Percentiles rank a stretch among this genome's conserved stretches.
Evolutionary conservation across 768 basidiomycete species (phyloP).

Genomic region (Daedaleopsis sinensis): DNA sequence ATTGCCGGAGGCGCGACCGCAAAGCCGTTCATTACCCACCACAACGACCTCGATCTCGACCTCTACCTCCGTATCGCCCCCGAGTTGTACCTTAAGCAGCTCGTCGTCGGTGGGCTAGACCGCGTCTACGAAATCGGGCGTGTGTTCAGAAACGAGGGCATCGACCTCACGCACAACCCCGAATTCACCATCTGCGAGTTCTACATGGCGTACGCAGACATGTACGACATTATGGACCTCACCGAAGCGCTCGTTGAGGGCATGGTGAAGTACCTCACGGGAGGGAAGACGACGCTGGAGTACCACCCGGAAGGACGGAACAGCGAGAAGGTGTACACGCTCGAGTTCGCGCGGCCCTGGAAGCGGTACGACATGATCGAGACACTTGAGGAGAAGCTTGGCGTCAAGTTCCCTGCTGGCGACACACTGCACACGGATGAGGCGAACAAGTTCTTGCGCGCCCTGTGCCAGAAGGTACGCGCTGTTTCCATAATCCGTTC

Average conservation of each 20-base stretch:
- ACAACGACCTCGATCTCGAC: slow-evolving; percentile 97
- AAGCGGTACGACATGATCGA: slow-evolving; percentile 98
- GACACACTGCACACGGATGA: slow-evolving; percentile 86
- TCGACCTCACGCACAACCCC: slow-evolving; percentile 98
- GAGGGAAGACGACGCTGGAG: slow-evolving; percentile 74
- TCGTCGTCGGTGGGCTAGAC: slow-evolving; percentile 95
- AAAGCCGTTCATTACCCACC: slow-evolving; percentile 98
- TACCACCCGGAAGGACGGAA: slow-evolving; percentile 97
- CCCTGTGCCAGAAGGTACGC: slow-evolving; percentile 79
- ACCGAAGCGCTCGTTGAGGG: slow-evolving; percentile 91
- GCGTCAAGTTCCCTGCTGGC: slow-evolving; percentile 90
- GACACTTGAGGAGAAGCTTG: slow-evolving; percentile 92
- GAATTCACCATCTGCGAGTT: slow-evolving; percentile 99
- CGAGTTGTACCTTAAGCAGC: slow-evolving; percentile 97
- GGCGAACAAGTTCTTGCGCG: slow-evolving; percentile 86
- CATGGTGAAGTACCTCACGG: slow-evolving; percentile 84
- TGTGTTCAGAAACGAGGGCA: slow-evolving; percentile 98
- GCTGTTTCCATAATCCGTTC: not conserved
- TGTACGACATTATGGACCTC: slow-evolving; percentile 98
- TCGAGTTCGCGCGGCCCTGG: slow-evolving; percentile 95
- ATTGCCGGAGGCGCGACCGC: slow-evolving; percentile 97
- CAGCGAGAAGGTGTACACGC: slow-evolving; percentile 66
- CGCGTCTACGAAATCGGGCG: slow-evolving; percentile 98
- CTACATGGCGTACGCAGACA: slow-evolving; percentile 99
- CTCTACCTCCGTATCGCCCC: slow-evolving; percentile 97